Percentiles rank a stretch among this genome's conserved stretches.
Evolutionary conservation across 1,139 yeast genomes (phyloP).

Genomic region (Tardiomyces depauwii): DNA sequence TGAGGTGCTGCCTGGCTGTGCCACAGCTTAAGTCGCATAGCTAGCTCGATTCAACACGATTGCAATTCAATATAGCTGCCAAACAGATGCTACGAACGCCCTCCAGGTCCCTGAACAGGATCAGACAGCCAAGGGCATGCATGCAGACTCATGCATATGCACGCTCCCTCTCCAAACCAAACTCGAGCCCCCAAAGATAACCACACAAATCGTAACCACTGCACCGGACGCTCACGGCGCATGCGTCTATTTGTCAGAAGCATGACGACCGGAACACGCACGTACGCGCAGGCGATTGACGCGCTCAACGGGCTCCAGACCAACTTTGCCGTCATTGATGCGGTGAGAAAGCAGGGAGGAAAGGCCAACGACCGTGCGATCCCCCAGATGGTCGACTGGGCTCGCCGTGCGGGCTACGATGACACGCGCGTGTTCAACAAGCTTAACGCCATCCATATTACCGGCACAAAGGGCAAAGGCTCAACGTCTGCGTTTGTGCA

Average conservation of each 20-base stretch:
- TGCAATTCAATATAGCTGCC: too few relatives aligned
- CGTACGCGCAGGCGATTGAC: slow-evolving; percentile 43
- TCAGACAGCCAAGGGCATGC: too few relatives aligned
- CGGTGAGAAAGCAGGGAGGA: slow-evolving; percentile 59
- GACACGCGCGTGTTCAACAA: slow-evolving; percentile 44
- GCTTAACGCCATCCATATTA: slow-evolving; percentile 76
- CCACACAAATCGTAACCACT: too few relatives aligned
- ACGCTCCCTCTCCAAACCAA: too few relatives aligned
- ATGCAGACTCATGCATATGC: too few relatives aligned
- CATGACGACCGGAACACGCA: background rate
- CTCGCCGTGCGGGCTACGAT: slow-evolving; percentile 72
- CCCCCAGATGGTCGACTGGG: slow-evolving; percentile 85
- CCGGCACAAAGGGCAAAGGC: slow-evolving; percentile 98
- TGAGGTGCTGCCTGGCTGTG: too few relatives aligned
- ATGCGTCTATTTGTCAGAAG: background rate
- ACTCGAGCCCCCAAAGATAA: too few relatives aligned
- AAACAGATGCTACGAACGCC: too few relatives aligned
- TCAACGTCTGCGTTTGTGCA: slow-evolving; percentile 94
- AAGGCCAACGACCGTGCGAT: slow-evolving; percentile 61
- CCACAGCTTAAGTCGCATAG: too few relatives aligned
- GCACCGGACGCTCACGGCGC: too few relatives aligned
- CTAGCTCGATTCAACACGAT: too few relatives aligned
- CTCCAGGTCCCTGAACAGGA: too few relatives aligned
- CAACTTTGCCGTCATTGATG: slow-evolving; percentile 82
- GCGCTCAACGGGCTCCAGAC: slow-evolving; percentile 85